Percentiles rank a stretch among this genome's conserved stretches.
These are phyloP conservation scores for Leccinum subgranulosum DNA, from an alignment of 768 basidiomycete genomes.

Conservation along the genomic window DNA sequence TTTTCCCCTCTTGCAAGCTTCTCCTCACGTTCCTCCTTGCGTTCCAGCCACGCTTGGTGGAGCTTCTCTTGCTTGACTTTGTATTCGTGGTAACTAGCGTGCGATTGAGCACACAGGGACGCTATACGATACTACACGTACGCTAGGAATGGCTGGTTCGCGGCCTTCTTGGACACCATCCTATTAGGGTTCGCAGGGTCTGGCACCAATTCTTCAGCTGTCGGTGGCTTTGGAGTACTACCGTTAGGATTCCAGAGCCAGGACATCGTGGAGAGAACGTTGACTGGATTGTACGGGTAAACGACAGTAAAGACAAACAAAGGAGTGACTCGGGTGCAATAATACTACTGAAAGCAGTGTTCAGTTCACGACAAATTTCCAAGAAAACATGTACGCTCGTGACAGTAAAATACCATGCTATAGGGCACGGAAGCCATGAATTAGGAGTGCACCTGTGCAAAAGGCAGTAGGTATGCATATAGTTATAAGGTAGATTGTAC, in stretches of 20 bases:
- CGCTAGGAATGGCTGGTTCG: slow-evolving; percentile 84
- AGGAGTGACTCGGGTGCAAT: not conserved
- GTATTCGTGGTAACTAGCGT: slow-evolving; percentile 62
- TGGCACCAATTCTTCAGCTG: slow-evolving; percentile 48
- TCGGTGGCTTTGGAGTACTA: slow-evolving; percentile 35
- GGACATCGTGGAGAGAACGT: slow-evolving; percentile 45
- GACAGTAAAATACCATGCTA: slow-evolving; percentile 19
- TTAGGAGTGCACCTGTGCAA: slow-evolving; percentile 30
- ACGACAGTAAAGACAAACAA: not conserved
- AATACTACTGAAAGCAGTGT: not conserved
- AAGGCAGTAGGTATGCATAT: slow-evolving; percentile 33
- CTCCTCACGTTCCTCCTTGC: slow-evolving; percentile 67
- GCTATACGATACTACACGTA: slow-evolving; percentile 37
- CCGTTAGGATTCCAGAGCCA: slow-evolving; percentile 55
- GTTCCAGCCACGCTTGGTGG: slow-evolving; percentile 64
- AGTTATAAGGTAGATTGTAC: slow-evolving; percentile 36
- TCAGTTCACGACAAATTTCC: not conserved
- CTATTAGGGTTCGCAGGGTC: slow-evolving; percentile 66
- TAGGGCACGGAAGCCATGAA: slow-evolving; percentile 20
- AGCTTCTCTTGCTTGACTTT: slow-evolving; percentile 55
- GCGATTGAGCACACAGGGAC: slow-evolving; percentile 6
- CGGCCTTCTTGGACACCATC: slow-evolving; percentile 75
- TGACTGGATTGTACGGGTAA: not conserved
- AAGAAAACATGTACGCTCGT: not conserved
- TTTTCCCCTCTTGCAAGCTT: slow-evolving; percentile 72